Base-by-base conservation (phyloP, 2,329 filamentous ascomycete species). In the Claviceps quebecensis region DNA sequence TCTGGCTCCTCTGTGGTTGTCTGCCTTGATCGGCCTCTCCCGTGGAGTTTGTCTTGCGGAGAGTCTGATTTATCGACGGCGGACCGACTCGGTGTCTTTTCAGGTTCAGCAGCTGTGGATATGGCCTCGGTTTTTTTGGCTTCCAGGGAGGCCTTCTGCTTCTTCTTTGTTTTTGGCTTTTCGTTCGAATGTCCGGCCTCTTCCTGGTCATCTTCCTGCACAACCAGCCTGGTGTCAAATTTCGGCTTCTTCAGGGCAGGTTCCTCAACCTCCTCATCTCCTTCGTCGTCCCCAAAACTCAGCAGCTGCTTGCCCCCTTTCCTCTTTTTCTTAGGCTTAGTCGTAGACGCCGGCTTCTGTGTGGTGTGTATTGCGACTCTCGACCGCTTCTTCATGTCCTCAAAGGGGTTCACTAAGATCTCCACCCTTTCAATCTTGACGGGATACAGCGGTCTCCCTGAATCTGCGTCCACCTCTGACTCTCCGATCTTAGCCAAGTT, bases 401-500 rank as follows among this genome's bases (percentile, higher is more conserved):
- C 78, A 54, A 91, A 94, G 0, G 86, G 86, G 61, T 93, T 93
- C 47, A 89, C 79, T 56, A 93, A 65, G 19, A 94, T 80, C 65
- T 93, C 86, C 29, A 86, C 72, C 19, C 75, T 72, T 4, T 80
- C 81, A 53, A 98, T 83, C 65, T 83, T 89, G 38, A 88, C 80
- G 0, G 91, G 84, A 65, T 95, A 98, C 47, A 94, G 68, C 2
- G 91, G 91, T 55, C 88, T 77, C 56, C 97, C 91, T 6, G 79
- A 83, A 16, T 82, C 84, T 51, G 87, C 83, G 26, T 84, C 79
- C 17, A 94, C 72, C 63, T 97, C 93, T 0, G 80, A 80, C 64
- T 97, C 90, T 19, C 86, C 89, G 75, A 97, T 95, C 68, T 90
- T 94, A 62, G 90, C 83, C 61, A 98, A 67, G 65, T 96, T 97